phyloP scores from a whole-genome alignment of 2,329 filamentous ascomycete genomes.

The Madurella fahalii region DNA sequence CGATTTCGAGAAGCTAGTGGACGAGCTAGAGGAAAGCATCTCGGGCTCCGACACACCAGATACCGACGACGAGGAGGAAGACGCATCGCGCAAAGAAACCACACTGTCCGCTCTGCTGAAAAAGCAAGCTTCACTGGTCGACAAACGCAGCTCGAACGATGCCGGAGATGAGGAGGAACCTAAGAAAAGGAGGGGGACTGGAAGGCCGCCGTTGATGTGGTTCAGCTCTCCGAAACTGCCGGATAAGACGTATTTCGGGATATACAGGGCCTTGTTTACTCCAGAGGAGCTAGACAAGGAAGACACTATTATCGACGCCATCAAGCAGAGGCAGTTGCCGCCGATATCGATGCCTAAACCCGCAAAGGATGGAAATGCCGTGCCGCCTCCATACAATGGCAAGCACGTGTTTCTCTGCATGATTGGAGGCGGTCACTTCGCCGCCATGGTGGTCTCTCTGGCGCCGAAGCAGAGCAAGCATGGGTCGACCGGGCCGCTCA shows the following conservation, averaged over 20 bases:
- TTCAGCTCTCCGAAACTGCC: conserved; percentile 73
- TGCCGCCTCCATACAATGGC: conserved; percentile 56
- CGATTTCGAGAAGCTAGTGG: conserved; percentile 84
- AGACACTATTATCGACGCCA: conserved; percentile 57
- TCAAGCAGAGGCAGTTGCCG: conserved; percentile 73
- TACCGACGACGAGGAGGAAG: conserved; percentile 61
- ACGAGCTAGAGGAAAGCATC: conserved; percentile 82
- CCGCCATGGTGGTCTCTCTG: conserved; percentile 89
- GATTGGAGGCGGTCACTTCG: conserved; percentile 97
- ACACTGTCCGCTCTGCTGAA: conserved; percentile 74
- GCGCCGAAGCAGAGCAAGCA: conserved; percentile 73
- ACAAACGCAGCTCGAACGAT: conserved; percentile 36
- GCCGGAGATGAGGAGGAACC: conserved; percentile 45
- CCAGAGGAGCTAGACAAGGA: conserved; percentile 64
- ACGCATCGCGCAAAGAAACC: conserved; percentile 55
- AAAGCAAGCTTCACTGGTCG: conserved; percentile 72
- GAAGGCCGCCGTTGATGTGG: conserved; percentile 78
- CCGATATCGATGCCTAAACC: conserved; percentile 53
- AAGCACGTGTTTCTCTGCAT: conserved; percentile 96
- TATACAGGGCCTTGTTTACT: conserved; percentile 81
- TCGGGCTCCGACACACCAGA: conserved; percentile 80
- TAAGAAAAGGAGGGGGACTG: conserved; percentile 46
- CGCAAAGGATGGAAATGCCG: conserved; percentile 54
- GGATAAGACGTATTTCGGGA: conserved; percentile 72
- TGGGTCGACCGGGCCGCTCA: conserved; percentile 60